Percentiles rank a stretch among this genome's conserved stretches.
phyloP scores from a whole-genome alignment of 2,329 filamentous ascomycete species.

The Coleophoma eucalyptorum region DNA sequence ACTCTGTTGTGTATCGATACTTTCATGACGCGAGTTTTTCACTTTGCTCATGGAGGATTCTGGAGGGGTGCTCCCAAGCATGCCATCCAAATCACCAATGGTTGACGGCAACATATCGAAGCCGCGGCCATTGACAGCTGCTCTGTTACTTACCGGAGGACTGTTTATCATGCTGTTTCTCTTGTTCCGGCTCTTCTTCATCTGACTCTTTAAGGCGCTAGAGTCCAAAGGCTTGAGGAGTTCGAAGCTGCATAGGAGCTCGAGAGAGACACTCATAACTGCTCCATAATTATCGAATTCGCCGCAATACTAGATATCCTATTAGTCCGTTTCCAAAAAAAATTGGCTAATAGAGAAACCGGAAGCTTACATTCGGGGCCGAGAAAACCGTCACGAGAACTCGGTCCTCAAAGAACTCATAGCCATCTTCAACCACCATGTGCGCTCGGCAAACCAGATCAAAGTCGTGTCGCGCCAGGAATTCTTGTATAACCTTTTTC shows the following conservation, averaged over 20 bases:
- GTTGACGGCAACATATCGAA: too few relatives aligned
- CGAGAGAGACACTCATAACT: constrained; percentile 94
- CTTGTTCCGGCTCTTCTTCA: constrained; percentile 96
- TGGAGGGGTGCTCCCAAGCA: too few relatives aligned
- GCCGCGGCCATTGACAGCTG: not conserved
- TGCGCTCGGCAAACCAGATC: constrained; percentile 95
- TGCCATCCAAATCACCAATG: too few relatives aligned
- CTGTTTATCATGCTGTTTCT: constrained; percentile 94
- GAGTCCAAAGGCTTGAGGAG: constrained; percentile 94
- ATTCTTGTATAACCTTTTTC: constrained; percentile 97
- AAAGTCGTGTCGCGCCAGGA: constrained; percentile 91
- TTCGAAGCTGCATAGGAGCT: constrained; percentile 95
- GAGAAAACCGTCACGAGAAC: constrained; percentile 96
- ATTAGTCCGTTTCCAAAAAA: not conserved
- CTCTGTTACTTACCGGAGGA: constrained; percentile 51
- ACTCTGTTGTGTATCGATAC: not conserved
- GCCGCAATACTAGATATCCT: constrained; percentile 74
- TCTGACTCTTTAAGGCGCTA: constrained; percentile 93
- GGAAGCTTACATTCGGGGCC: constrained; percentile 79
- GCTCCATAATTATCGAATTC: constrained; percentile 99
- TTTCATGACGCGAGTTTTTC: too few relatives aligned
- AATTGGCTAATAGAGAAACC: not conserved
- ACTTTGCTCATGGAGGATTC: not conserved
- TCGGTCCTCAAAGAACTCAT: constrained; percentile 96
- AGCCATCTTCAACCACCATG: constrained; percentile 99